phyloP scores from a whole-genome alignment of 2,329 filamentous ascomycete species.

The Talaromyces amestolkiae region DNA sequence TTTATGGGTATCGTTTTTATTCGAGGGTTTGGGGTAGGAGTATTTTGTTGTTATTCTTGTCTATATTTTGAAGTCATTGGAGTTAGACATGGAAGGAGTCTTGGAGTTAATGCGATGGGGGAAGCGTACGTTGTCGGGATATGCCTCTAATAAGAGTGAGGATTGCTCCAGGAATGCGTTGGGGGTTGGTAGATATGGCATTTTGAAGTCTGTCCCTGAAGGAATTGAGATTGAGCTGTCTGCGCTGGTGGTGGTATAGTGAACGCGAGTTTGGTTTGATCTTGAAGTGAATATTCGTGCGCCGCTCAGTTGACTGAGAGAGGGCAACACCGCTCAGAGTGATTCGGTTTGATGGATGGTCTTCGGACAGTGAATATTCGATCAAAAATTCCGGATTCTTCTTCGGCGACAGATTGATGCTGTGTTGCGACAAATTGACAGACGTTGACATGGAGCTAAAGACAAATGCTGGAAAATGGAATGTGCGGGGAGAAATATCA shows the following conservation, averaged over 20 bases:
- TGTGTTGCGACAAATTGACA: not conserved
- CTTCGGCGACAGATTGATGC: too few relatives aligned
- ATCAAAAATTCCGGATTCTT: too few relatives aligned
- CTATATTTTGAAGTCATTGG: conserved; percentile 48
- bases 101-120: not conserved
- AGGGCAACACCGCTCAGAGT: too few relatives aligned
- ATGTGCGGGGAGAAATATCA: conserved; percentile 13
- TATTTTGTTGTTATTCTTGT: conserved; percentile 92
- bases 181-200: conserved; percentile 78
- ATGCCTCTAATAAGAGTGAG: conserved; percentile 76
- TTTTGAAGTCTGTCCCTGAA: conserved; percentile 40
- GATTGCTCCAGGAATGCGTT: conserved; percentile 93
- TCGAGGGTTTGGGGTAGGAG: conserved; percentile 53
- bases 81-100: not conserved
- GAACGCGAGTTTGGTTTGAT: not conserved
- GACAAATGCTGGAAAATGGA: conserved; percentile 8
- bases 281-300: not conserved
- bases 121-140: conserved; percentile 71
- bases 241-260: not conserved
- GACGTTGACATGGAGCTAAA: not conserved
- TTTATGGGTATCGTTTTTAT: conserved; percentile 21
- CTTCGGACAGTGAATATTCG: not conserved
- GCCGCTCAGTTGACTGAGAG: not conserved
- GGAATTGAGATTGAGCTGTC: not conserved
- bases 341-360: not conserved